Evolutionary conservation across 2,329 filamentous ascomycete genomes (phyloP), one percentile per base, ranked within the genome.

Genomic region (Lasiodiplodia sp.): DNA sequence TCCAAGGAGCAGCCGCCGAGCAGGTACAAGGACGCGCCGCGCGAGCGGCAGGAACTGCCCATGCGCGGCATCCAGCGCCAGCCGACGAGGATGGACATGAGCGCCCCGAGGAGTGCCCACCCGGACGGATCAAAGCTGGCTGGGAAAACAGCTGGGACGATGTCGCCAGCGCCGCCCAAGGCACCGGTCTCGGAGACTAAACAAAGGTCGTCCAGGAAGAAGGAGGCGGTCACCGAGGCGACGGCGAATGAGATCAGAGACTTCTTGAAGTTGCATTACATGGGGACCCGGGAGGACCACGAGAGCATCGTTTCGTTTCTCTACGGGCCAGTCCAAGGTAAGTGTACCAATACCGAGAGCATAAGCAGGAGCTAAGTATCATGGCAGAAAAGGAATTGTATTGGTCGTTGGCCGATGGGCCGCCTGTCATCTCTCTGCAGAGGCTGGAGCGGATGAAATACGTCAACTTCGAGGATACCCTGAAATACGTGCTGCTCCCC

Each of bases 321-420:
- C 38, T 44, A 44, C 14, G 38, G 38, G 14, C 38, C 38, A 0
- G 18, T 44, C 0, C 38, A 44, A 44, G 38, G 38, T 44, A 44
- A n/a, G 5, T 2, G 5, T 1, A 0, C 31, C 1, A 3, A 7
- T 7, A 34, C 1, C 1, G 31, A 34, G 31, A 34, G 31, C 2
- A 1, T 10, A 7, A 34, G 8, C 31, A 34, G 31, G 8, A 10
- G 31, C 55, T 58, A 12, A 16, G 1, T 5, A 2, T 5, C 55
- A 6, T 2, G 5, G 16, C 38, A 44, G 38, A 44, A 6, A 44
- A 44, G 14, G 38, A 44, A 18, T 18, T 44, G 12, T 44, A 6
- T 7, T 44, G 14, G 14, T 44, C 38, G 6, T 18, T 44, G 5
- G 38, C 18, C 38, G 38, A 16, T 18, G 38, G 38, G 2, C 38